Evolutionary conservation across 2,329 filamentous ascomycete genomes (phyloP).

Genomic region (Paecilomyces sp.): DNA sequence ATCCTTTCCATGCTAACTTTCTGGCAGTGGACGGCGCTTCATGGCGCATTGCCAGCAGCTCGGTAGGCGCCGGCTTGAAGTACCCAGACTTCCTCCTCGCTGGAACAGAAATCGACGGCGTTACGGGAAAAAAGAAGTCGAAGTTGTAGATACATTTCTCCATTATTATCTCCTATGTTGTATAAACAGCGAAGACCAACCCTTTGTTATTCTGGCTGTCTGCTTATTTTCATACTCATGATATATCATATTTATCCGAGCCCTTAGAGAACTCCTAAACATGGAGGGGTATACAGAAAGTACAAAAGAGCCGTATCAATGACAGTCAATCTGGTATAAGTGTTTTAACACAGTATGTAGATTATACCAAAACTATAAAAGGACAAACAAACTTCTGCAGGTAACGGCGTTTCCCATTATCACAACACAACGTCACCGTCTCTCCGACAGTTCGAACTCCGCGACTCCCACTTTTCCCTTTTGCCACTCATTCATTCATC

Average conservation of each 20-base stretch:
- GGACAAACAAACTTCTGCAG: too few relatives aligned
- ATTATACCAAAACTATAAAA: too few relatives aligned
- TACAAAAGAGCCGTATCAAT: not conserved
- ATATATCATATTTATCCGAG: not conserved
- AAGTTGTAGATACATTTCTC: not conserved
- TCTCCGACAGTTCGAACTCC: too few relatives aligned
- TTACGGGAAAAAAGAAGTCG: not conserved
- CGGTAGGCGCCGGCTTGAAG: not conserved
- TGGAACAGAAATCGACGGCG: not conserved
- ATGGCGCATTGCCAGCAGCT: not conserved
- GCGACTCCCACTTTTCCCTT: too few relatives aligned
- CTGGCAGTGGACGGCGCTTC: not conserved
- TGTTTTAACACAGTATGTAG: too few relatives aligned
- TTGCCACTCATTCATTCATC: too few relatives aligned
- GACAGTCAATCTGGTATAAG: not conserved
- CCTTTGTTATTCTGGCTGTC: not conserved
- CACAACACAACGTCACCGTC: too few relatives aligned
- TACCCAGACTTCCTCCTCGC: not conserved
- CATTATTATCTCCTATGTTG: not conserved
- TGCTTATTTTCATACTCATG: not conserved
- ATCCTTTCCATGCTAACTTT: not conserved
- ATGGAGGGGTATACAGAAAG: not conserved
- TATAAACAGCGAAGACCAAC: not conserved
- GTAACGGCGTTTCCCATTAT: too few relatives aligned
- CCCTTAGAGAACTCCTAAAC: not conserved